phyloP scores from a whole-genome alignment of 2,329 filamentous ascomycete species.

The Ramularia endophylla region DNA sequence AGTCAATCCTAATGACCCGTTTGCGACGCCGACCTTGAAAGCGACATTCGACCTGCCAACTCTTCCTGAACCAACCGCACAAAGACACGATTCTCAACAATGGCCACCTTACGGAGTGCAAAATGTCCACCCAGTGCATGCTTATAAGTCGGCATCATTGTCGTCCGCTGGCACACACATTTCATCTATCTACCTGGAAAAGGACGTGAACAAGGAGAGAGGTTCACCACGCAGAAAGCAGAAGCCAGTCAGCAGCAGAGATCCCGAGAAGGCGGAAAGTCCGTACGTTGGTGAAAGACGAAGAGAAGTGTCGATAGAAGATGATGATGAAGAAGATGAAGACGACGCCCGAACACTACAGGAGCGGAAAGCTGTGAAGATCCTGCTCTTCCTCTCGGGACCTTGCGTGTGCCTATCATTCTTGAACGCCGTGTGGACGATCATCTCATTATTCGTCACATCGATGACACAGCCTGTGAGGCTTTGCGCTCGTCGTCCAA shows the following conservation, averaged over 20 bases:
- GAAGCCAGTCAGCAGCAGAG: slow-evolving; percentile 11
- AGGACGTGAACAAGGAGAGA: slow-evolving; percentile 14
- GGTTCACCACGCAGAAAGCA: slow-evolving; percentile 11
- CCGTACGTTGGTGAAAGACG: slow-evolving; percentile 7
- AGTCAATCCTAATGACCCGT: slow-evolving; percentile 8
- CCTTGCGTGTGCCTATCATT: slow-evolving; percentile 52
- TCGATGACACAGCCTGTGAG: slow-evolving; percentile 49
- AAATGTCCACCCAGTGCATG: slow-evolving; percentile 12
- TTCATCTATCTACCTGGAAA: slow-evolving; percentile 29
- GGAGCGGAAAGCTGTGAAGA: slow-evolving; percentile 40
- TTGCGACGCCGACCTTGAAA: slow-evolving; percentile 13
- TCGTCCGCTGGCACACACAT: slow-evolving; percentile 25
- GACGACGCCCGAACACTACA: slow-evolving; percentile 35
- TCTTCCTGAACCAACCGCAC: slow-evolving; percentile 17
- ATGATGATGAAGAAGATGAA: slow-evolving; percentile 28
- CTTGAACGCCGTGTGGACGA: slow-evolving; percentile 49
- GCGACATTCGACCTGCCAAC: slow-evolving; percentile 12
- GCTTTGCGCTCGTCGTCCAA: slow-evolving; percentile 45
- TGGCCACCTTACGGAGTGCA: neutral
- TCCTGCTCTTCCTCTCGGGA: slow-evolving; percentile 48
- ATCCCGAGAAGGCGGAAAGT: slow-evolving; percentile 23
- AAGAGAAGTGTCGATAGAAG: slow-evolving; percentile 13
- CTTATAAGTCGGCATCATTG: slow-evolving; percentile 25
- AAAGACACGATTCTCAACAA: slow-evolving; percentile 2
- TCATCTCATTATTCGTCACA: slow-evolving; percentile 47